A percentile compares a stretch with the other conserved stretches of the same genome.
These are phyloP conservation scores for Atkinsonella texensis DNA, from an alignment of 2,329 filamentous ascomycete genomes.

Conservation along the genomic window DNA sequence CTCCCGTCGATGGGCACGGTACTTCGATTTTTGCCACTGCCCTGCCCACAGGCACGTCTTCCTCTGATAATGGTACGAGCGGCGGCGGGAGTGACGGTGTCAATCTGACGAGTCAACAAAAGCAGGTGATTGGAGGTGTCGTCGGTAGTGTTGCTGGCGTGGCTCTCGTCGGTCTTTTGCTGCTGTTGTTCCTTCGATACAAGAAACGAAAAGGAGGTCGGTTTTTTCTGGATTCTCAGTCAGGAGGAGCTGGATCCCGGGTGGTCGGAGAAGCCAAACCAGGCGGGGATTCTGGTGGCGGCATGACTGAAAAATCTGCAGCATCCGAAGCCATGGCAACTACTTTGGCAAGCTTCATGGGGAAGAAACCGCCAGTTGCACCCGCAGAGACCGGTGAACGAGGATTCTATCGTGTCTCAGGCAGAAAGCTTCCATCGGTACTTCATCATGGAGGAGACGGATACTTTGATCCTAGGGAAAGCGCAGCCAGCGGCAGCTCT, in stretches of 20 bases:
- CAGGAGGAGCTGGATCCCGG: constrained; percentile 11
- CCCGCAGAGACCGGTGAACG: constrained; percentile 31
- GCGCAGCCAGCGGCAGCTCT: constrained; percentile 35
- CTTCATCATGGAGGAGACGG: constrained; percentile 51
- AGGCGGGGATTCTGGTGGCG: constrained; percentile 15
- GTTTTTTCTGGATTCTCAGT: constrained; percentile 29
- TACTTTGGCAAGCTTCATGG: constrained; percentile 33
- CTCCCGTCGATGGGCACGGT: background rate
- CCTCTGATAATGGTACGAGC: background rate
- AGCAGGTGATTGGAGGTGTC: constrained; percentile 41
- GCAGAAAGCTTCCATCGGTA: constrained; percentile 52
- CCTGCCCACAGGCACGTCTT: background rate
- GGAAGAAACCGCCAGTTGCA: constrained; percentile 23
- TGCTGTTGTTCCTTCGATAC: constrained; percentile 42
- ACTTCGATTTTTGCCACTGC: background rate
- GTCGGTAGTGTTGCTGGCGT: constrained; percentile 46
- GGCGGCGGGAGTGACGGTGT: constrained; percentile 7
- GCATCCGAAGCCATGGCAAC: constrained; percentile 29
- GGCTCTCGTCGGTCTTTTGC: constrained; percentile 41
- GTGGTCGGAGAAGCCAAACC: constrained; percentile 7
- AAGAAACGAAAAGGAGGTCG: constrained; percentile 37
- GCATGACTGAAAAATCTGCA: constrained; percentile 35
- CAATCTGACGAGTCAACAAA: constrained; percentile 20
- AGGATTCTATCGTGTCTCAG: constrained; percentile 54
- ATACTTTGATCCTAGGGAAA: constrained; percentile 38